phyloP scores from a whole-genome alignment of 148 eudicot genomes.

The Fagopyrum tataricum region DNA sequence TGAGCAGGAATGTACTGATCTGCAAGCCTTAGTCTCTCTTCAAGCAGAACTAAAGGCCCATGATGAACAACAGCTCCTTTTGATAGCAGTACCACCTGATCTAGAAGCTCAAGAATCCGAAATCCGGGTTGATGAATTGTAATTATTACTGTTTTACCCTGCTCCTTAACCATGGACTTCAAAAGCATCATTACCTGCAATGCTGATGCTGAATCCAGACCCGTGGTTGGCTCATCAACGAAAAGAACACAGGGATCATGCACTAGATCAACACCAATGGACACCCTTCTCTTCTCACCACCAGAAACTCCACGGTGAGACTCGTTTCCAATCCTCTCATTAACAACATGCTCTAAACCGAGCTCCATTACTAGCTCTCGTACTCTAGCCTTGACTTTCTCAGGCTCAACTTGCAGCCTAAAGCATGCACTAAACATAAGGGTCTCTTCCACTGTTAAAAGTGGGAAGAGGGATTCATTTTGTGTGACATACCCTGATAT shows the following conservation, averaged over 20 bases:
- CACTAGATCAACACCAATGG: constrained; percentile 91
- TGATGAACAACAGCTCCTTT: constrained; percentile 60
- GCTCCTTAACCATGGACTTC: constrained; percentile 50
- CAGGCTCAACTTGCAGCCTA: constrained; percentile 35
- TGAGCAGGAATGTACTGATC: constrained; percentile 54
- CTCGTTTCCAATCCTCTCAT: constrained; percentile 48
- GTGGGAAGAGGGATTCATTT: constrained; percentile 71
- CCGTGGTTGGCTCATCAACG: constrained; percentile 92
- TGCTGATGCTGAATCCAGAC: constrained; percentile 84
- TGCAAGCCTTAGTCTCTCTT: constrained; percentile 44
- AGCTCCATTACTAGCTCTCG: constrained; percentile 57
- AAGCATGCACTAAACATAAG: constrained; percentile 78
- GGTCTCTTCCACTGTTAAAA: constrained; percentile 84
- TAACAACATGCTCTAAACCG: constrained; percentile 50
- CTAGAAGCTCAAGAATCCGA: constrained; percentile 67
- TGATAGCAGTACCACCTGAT: constrained; percentile 57
- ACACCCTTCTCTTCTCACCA: constrained; percentile 81
- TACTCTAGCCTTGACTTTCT: constrained; percentile 37
- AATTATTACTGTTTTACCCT: constrained; percentile 67
- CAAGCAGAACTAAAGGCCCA: constrained; percentile 56
- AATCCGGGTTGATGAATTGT: constrained; percentile 94
- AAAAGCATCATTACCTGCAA: constrained; percentile 64
- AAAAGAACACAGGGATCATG: constrained; percentile 71
- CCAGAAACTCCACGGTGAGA: constrained; percentile 76
- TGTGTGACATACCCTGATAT: constrained; percentile 84